Base-by-base conservation (phyloP, 2,329 filamentous ascomycete species). In the Beauveria australis region DNA sequence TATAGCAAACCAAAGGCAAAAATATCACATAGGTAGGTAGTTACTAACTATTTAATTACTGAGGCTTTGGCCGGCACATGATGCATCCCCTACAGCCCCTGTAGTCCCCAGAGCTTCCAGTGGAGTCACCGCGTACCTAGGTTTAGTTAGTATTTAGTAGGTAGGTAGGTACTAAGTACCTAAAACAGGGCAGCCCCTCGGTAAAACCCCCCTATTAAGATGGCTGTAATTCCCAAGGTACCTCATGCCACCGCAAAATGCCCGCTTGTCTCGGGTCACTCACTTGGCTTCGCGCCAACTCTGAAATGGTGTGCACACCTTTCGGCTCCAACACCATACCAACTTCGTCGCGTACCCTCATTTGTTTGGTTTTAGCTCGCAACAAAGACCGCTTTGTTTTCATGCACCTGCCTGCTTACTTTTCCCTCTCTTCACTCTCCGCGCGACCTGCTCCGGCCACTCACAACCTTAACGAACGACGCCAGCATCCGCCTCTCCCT, bases 381-480 rank as follows among this genome's bases (percentile, higher is more conserved):
- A 30, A 43, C 43, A 59, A 51, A 44, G 51, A 48, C 30, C 47
- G 22, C 24, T 12, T 16, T 47, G 24, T 26, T 51, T 58, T 48
- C 55, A 59, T 59, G 55, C 46, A 59, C 57, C 37, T 59, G n/a
- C 57, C 57, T 47, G 49, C 57, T 18, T 59, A 59, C 57, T 9
- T 59, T 24, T 41, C 53, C 56, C 3, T 49, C 24, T n/a, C 57
- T 46, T 53, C 57, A 46, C 19, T 59, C 8, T 59, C 57, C n/a
- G 10, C 57, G 26, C 57, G 49, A 53, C n/a, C 57, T 18, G 26
- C 48, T 12, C 26, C 48, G 18, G 9, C 48, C n/a, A 37, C 57
- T 26, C 48, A 19, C 26, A 52, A 9, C 40, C 40, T 53, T 19
- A 53, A 59, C 49, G 57, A 59, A 53, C 57, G 48, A 19, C 49